Conservation (phyloP, 148 eudicot genomes). For the Polygonum maritimum region DNA sequence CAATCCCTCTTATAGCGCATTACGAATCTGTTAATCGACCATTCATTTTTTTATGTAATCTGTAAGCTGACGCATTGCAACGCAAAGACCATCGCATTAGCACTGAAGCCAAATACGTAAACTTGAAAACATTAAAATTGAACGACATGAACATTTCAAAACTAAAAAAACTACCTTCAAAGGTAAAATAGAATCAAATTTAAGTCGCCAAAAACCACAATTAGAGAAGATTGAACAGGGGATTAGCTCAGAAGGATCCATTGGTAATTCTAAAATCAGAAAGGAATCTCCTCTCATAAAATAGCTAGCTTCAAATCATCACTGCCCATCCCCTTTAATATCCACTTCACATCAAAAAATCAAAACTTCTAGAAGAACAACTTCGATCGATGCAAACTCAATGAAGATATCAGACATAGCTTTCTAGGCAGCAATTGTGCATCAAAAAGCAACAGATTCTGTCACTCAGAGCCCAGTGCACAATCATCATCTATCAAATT, state of each 20-base stretch:
- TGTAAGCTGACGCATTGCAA: no score
- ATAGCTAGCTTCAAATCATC: not conserved
- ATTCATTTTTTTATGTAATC: no score
- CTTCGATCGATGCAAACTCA: not conserved
- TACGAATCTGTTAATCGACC: no score
- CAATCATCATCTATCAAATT: not conserved
- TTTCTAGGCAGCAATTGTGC: constrained; percentile 9
- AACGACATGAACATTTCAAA: no score
- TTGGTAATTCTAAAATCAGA: not conserved
- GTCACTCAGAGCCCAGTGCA: constrained; percentile 11
- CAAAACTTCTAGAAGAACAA: not conserved
- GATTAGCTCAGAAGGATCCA: constrained; percentile 3
- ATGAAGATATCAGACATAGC: not conserved
- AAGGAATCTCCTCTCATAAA: not conserved
- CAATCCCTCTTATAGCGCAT: no score
- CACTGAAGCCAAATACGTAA: no score
- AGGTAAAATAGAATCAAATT: not conserved
- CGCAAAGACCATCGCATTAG: no score
- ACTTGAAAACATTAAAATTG: no score
- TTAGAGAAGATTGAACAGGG: not conserved
- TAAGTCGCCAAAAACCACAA: not conserved
- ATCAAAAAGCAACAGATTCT: not conserved
- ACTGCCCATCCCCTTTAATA: not conserved
- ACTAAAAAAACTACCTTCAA: no score
- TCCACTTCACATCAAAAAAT: not conserved